Base-by-base conservation (phyloP, 2,329 filamentous ascomycete species). In the Knoxdaviesia proteae region DNA sequence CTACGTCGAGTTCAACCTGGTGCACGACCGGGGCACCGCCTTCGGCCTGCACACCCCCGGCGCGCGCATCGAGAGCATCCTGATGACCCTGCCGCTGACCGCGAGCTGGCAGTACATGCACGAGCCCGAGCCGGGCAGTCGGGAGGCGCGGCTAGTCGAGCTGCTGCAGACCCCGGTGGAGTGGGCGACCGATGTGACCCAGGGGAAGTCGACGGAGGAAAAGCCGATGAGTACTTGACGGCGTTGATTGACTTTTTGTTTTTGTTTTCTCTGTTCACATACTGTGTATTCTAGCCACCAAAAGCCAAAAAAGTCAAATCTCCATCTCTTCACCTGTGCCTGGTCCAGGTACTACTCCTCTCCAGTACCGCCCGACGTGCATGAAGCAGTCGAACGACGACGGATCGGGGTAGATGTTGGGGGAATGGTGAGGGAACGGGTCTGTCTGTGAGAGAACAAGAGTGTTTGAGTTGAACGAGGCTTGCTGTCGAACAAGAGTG, bases 1-100 rank as follows among this genome's bases (percentile, higher is more conserved):
- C 53, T 98, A 98, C 57, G 90, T 98, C 48, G 90, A 98, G 62
- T 98, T 98, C 61, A 98, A 98, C 61, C 70, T 98, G 35, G 84
- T 98, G 44, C 87, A 98, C 61, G 90, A 98, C 62, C 75, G 90
- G 31, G 90, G 90, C 3, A 98, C 90, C 2, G 78, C 82, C 6
- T 98, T 98, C 59, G 90, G 90, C 1, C 64, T 98, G 48, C 90
- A 90, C 54, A 94, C 88, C 0, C 90, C 90, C 0, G 84, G 84
- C 37, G 81, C 87, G 5, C 72, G 90, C 47, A 77, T 98, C 3
- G 90, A 98, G 68, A 94, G 87, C 58, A 98, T 98, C 45, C 63
- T 98, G 50, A 96, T 98, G 86, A 94, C 84, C 61, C 63, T 98
- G 57, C 90, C 90, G 5, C 66, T 93, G 49, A 96, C 88, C 9